Evolutionary conservation across 371 early-diverging fungal genomes (phyloP).

Genomic region (Circinella minor): DNA sequence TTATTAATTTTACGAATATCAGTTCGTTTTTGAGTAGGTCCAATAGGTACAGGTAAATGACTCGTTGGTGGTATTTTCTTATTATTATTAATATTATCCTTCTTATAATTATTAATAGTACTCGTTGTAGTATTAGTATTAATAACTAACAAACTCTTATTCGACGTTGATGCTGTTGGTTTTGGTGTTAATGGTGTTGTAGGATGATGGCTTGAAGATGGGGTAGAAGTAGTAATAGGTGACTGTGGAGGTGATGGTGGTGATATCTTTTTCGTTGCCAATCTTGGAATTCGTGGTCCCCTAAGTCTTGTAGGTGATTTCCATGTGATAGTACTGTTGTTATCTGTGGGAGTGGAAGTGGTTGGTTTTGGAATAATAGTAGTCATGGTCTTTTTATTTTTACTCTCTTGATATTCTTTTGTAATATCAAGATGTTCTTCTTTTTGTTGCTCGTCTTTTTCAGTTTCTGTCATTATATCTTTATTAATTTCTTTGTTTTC

Average conservation of each 20-base stretch:
- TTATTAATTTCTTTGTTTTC: too few species aligned
- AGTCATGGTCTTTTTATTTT: neutral
- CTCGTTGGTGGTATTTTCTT: neutral
- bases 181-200: neutral
- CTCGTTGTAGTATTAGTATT: neutral
- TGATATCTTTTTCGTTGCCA: neutral
- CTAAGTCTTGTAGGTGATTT: neutral
- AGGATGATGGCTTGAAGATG: too few species aligned
- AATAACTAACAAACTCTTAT: neutral
- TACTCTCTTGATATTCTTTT: neutral
- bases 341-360: neutral
- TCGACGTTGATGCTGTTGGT: neutral
- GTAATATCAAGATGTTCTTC: neutral
- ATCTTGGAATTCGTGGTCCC: conserved; percentile 3
- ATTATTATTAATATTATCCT: neutral
- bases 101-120: neutral
- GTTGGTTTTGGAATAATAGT: neutral
- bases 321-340: neutral
- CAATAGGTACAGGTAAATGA: conserved; percentile 4
- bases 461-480: neutral
- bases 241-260: conserved; percentile 6
- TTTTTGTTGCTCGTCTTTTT: neutral
- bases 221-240: neutral
- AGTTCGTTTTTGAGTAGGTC: neutral
- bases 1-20: neutral